A percentile compares a stretch with the other conserved stretches of the same genome.
phyloP scores from a whole-genome alignment of 352 stramenopile species.

The Globisporangium rhizosaccharum region DNA sequence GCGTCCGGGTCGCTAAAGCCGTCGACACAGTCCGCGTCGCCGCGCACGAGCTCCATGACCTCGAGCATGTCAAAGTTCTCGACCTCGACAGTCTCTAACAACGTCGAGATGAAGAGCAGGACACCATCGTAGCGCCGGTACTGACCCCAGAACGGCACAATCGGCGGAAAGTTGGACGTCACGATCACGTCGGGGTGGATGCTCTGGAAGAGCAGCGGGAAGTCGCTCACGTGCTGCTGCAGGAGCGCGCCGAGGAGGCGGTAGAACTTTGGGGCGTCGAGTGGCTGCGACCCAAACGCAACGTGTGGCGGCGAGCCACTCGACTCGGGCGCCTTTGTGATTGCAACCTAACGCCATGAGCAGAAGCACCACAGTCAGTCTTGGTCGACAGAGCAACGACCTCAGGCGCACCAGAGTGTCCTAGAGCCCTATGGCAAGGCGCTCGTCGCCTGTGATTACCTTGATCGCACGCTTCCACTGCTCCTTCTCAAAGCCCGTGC shows the following conservation, averaged over 20 bases:
- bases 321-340: slow-evolving; percentile 42
- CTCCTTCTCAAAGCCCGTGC: slow-evolving; percentile 75
- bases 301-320: slow-evolving; percentile 29
- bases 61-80: slow-evolving; percentile 69
- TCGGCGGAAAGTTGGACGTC: slow-evolving; percentile 81
- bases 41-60: slow-evolving; percentile 69
- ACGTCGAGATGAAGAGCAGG: slow-evolving; percentile 75
- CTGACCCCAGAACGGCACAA: slow-evolving; percentile 82
- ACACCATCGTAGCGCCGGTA: slow-evolving; percentile 80
- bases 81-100: slow-evolving; percentile 69
- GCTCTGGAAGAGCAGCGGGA: slow-evolving; percentile 69
- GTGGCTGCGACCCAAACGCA: slow-evolving; percentile 65
- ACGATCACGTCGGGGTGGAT: slow-evolving; percentile 75
- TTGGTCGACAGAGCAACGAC: no score
- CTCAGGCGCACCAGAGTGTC: no score
- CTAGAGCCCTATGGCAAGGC: no score
- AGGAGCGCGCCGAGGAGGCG: slow-evolving; percentile 56
- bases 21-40: slow-evolving; percentile 62
- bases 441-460: no score
- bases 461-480: slow-evolving; percentile 76
- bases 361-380: background rate
- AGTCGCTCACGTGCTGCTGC: slow-evolving; percentile 65
- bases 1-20: slow-evolving; percentile 23
- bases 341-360: slow-evolving; percentile 32
- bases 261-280: slow-evolving; percentile 73